phyloP scores from a whole-genome alignment of 2,329 filamentous ascomycete genomes.

The Ophioceras dolichostomum region DNA sequence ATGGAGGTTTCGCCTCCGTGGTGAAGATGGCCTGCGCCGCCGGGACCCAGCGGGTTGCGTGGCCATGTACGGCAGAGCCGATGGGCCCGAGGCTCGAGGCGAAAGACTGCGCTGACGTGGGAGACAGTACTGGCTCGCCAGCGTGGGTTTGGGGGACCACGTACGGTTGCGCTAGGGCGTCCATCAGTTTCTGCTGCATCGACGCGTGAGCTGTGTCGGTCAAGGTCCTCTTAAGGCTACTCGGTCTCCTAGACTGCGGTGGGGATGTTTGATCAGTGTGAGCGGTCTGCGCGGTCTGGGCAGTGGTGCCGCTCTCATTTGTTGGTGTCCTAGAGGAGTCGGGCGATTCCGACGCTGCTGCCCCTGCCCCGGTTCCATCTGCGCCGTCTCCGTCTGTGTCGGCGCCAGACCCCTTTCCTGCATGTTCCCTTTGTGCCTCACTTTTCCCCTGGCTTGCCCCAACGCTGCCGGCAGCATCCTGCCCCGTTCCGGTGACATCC shows the following conservation, averaged over 20 bases:
- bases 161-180: constrained; percentile 76
- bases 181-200: constrained; percentile 72
- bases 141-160: constrained; percentile 38
- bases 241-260: constrained; percentile 48
- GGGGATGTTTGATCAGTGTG: constrained; percentile 30
- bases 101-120: constrained; percentile 27
- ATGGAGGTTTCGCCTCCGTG: constrained; percentile 80
- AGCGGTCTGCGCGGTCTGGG: constrained; percentile 23
- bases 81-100: constrained; percentile 27
- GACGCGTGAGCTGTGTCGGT: constrained; percentile 69
- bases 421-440: too few species aligned
- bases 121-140: constrained; percentile 26
- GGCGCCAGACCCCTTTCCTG: too few species aligned
- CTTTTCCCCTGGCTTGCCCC: too few species aligned
- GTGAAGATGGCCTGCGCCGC: constrained; percentile 95
- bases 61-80: constrained; percentile 61
- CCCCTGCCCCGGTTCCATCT: too few species aligned
- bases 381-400: too few species aligned
- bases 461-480: too few species aligned
- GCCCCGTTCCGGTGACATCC: not conserved
- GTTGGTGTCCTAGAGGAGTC: constrained; percentile 41
- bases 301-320: constrained; percentile 41
- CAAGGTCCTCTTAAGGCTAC: constrained; percentile 66
- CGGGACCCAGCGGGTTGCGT: constrained; percentile 81
- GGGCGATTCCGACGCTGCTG: constrained; percentile 25